Evolutionary conservation across 2,329 filamentous ascomycete genomes (phyloP), one percentile per base, ranked within the genome.

Genomic region (Cladosporium oxysporum): DNA sequence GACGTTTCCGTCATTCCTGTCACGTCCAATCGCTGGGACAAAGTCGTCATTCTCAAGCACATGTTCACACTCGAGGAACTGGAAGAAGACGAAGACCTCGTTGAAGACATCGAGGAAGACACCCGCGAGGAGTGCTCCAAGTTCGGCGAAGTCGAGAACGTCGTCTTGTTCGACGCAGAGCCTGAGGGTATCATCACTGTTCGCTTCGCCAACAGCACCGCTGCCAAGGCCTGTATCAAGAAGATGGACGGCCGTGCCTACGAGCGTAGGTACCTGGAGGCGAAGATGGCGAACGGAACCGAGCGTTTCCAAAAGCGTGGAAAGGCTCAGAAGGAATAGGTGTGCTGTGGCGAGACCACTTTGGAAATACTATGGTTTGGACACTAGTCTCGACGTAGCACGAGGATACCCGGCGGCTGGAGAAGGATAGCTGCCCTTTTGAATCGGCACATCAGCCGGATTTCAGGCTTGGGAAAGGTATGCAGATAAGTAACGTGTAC

Each of bases 61-160:
- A 96, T 97, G 90, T 99, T 99, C 79, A 96, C 92, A 1, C 83
- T 94, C 50, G 77, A 89, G 68, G 92, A 97, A 80, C 83, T 98
- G 29, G 89, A 93, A 71, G 91, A 96, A 75, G 93, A 98, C 73
- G 88, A 91, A 1, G 88, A 88, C 0, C 91, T 90, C 1, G 85
- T 96, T 67, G 82, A 96, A 44, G 94, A 98, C 69, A 96, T 98
- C 80, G 96, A 96, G 76, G 91, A 97, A 76, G 95, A 99, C 76
- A 91, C 98, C 65, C 87, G 91, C 55, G 92, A 97, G 60, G 93
- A 97, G 79, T 96, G 92, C 77, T 84, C 87, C 66, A 96, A 96
- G 79, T 82, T 95, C 16, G 95, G 95, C 3, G 84, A 89, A 28
- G 92, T 98, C 41, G 96, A 93, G 35, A 97, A 96, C 74, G 91